phyloP scores from a whole-genome alignment of 2,329 filamentous ascomycete species.

The Gliomastix tumulicola region DNA sequence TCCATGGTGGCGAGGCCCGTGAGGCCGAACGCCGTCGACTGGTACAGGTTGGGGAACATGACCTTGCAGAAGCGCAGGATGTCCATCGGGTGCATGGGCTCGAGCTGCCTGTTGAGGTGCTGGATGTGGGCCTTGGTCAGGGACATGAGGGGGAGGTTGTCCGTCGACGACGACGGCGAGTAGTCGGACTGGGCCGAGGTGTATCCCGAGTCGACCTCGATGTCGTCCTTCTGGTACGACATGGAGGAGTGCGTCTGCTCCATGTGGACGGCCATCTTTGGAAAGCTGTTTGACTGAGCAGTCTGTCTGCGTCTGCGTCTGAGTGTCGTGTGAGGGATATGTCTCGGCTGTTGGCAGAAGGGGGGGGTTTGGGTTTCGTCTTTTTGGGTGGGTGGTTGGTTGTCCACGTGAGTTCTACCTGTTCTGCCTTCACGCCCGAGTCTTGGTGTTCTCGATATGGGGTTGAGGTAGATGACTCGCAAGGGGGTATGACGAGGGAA shows the following conservation, averaged over 20 bases:
- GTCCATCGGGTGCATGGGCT: constrained; percentile 82
- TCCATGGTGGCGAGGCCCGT: constrained; percentile 78
- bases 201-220: constrained; percentile 75
- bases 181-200: constrained; percentile 45
- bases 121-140: constrained; percentile 85
- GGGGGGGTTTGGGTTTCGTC: too few species aligned
- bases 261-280: constrained; percentile 22
- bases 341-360: too few species aligned
- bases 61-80: constrained; percentile 89
- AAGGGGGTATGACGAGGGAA: too few species aligned
- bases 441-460: too few species aligned
- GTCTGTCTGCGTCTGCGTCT: too few species aligned
- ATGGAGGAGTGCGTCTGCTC: not conserved
- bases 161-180: constrained; percentile 22
- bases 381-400: too few species aligned
- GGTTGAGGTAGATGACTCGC: too few species aligned
- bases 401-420: too few species aligned
- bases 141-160: constrained; percentile 63
- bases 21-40: constrained; percentile 77
- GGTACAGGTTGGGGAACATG: constrained; percentile 82
- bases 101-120: constrained; percentile 84
- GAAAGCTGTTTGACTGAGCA: too few species aligned
- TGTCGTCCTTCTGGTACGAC: constrained; percentile 15
- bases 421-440: too few species aligned
- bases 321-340: too few species aligned